Percentiles rank a stretch among this genome's conserved stretches.
Evolutionary conservation across 208 protist species (phyloP).

Genomic region (Phytomonas serpens): DNA sequence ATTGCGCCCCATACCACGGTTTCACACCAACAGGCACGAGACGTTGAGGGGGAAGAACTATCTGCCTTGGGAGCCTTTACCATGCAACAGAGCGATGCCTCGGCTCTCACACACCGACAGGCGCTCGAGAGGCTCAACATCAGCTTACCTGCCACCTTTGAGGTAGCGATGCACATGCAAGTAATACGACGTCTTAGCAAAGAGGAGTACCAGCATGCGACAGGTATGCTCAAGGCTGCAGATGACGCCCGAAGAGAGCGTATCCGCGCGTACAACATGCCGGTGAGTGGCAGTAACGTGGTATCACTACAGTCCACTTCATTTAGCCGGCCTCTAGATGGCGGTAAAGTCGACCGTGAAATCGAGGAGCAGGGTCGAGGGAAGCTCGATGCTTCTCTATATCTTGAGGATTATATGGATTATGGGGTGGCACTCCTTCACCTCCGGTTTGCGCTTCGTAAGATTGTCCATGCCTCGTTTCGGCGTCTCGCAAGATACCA

Average conservation of each 20-base stretch:
- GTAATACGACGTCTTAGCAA: conserved; percentile 30
- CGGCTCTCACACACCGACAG: conserved; percentile 47
- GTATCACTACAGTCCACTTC: neutral
- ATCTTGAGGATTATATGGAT: conserved; percentile 65
- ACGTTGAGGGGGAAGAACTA: conserved; percentile 1
- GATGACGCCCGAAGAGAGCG: conserved; percentile 64
- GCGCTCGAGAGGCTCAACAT: conserved; percentile 55
- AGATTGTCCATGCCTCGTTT: conserved; percentile 72
- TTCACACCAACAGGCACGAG: neutral
- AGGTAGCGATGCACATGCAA: conserved; percentile 63
- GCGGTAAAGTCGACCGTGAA: neutral
- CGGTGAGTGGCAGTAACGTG: neutral
- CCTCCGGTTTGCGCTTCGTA: conserved; percentile 73
- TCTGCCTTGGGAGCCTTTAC: conserved; percentile 13
- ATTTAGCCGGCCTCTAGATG: neutral
- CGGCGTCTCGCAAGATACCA: conserved; percentile 54
- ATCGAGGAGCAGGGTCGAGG: neutral
- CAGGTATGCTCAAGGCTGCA: conserved; percentile 56
- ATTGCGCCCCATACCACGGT: neutral
- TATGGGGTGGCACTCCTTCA: conserved; percentile 78
- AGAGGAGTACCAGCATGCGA: conserved; percentile 34
- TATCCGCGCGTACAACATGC: conserved; percentile 31
- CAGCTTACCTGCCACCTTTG: conserved; percentile 52
- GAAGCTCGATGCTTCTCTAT: conserved; percentile 46
- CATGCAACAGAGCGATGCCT: conserved; percentile 28